phyloP scores from a whole-genome alignment of 106 monocot genomes.

The Apostasia shenzhenica region DNA sequence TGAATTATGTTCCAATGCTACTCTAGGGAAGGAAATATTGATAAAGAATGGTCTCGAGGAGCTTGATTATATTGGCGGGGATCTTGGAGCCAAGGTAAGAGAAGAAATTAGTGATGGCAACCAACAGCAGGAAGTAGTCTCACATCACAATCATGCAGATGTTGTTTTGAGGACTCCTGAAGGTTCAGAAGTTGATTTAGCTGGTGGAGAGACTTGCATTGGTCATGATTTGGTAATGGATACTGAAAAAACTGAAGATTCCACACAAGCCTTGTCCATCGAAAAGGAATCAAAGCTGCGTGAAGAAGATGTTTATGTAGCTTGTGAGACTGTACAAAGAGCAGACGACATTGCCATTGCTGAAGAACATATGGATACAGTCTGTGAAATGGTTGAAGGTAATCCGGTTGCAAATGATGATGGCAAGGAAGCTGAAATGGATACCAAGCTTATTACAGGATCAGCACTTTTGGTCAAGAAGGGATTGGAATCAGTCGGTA shows the following conservation, averaged over 20 bases:
- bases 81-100: too few relatives aligned
- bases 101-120: neutral
- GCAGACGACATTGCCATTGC: neutral
- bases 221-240: neutral
- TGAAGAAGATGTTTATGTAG: neutral
- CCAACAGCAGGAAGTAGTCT: neutral
- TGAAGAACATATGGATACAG: neutral
- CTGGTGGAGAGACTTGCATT: neutral
- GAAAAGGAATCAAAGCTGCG: neutral
- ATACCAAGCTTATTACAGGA: too few relatives aligned
- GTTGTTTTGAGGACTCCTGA: neutral
- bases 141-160: neutral
- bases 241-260: neutral
- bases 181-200: neutral
- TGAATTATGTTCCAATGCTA: neutral
- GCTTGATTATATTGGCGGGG: neutral
- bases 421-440: neutral
- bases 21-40: neutral
- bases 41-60: neutral
- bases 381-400: neutral
- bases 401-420: neutral
- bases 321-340: slow-evolving; percentile 3
- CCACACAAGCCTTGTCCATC: neutral
- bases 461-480: neutral
- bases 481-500: neutral